Conservation (phyloP, 345 rosid species). For the Nephelium lappaceum region DNA sequence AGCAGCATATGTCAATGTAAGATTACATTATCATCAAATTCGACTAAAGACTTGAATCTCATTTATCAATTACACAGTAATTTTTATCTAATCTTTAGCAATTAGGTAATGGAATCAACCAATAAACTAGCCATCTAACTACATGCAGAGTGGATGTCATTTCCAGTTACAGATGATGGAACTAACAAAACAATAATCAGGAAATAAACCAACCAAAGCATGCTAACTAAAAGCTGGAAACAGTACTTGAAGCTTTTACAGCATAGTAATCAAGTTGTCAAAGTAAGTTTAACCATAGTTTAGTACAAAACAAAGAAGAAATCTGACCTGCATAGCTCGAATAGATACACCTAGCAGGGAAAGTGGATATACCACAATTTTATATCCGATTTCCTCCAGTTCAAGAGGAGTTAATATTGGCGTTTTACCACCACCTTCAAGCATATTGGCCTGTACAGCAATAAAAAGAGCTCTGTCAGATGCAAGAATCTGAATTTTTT, state of each 20-base stretch:
- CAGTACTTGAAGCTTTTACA: background rate
- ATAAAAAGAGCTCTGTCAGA: constrained; percentile 23
- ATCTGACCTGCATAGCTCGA: constrained; percentile 86
- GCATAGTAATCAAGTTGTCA: background rate
- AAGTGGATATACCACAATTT: constrained; percentile 78
- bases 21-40: background rate
- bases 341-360: constrained; percentile 88
- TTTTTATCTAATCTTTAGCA: background rate
- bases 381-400: constrained; percentile 83
- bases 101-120: background rate
- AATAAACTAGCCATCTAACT: background rate
- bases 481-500: background rate
- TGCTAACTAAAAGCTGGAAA: background rate
- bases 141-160: background rate
- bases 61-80: background rate
- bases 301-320: constrained; percentile 6
- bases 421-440: constrained; percentile 89
- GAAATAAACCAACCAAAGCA: background rate
- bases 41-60: background rate
- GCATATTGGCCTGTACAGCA: constrained; percentile 69
- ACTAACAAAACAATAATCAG: background rate
- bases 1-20: background rate
- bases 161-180: background rate
- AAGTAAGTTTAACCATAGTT: background rate
- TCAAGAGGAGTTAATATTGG: constrained; percentile 76